Conservation (phyloP, 2,329 filamentous ascomycete genomes). For the Meredithiella fracta region DNA sequence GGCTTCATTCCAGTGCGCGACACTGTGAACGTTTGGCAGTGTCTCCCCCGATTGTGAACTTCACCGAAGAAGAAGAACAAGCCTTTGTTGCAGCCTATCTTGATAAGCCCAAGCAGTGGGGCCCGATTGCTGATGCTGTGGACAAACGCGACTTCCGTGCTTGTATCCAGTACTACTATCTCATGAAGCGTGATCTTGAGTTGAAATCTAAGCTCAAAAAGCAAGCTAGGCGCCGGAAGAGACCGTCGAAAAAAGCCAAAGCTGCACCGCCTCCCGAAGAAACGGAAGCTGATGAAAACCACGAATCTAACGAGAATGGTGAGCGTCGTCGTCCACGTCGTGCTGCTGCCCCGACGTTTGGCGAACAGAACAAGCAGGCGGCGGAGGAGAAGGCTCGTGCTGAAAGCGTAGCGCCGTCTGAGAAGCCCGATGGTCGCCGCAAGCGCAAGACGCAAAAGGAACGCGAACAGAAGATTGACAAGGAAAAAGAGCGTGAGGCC, state of each 20-base stretch:
- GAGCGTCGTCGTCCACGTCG: conserved; percentile 45
- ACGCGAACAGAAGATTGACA: conserved; percentile 27
- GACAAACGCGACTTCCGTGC: conserved; percentile 56
- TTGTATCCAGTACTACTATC: conserved; percentile 75
- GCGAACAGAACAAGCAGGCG: conserved; percentile 32
- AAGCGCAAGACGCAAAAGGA: conserved; percentile 22
- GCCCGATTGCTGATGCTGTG: conserved; percentile 53
- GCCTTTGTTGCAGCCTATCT: conserved; percentile 60
- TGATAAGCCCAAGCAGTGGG: conserved; percentile 69
- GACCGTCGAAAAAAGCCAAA: conserved; percentile 40
- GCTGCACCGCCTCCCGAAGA: conserved; percentile 51
- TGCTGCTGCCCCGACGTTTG: conserved; percentile 56
- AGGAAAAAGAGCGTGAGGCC: conserved; percentile 25
- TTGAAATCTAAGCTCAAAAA: conserved; percentile 61
- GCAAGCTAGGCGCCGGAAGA: conserved; percentile 42
- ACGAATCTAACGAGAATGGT: conserved; percentile 41
- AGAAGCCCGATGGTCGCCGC: conserved; percentile 6
- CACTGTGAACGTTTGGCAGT: conserved; percentile 54
- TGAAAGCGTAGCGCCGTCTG: conserved; percentile 3
- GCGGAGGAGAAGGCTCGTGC: conserved; percentile 12
- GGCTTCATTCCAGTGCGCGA: conserved; percentile 48
- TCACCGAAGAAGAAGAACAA: conserved; percentile 52
- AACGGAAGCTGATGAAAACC: conserved; percentile 42
- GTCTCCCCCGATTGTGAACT: conserved; percentile 60
- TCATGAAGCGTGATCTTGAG: conserved; percentile 57